These are phyloP conservation scores for Exophiala mesophila DNA, from an alignment of 2,329 filamentous ascomycete genomes.

Conservation along the genomic window DNA sequence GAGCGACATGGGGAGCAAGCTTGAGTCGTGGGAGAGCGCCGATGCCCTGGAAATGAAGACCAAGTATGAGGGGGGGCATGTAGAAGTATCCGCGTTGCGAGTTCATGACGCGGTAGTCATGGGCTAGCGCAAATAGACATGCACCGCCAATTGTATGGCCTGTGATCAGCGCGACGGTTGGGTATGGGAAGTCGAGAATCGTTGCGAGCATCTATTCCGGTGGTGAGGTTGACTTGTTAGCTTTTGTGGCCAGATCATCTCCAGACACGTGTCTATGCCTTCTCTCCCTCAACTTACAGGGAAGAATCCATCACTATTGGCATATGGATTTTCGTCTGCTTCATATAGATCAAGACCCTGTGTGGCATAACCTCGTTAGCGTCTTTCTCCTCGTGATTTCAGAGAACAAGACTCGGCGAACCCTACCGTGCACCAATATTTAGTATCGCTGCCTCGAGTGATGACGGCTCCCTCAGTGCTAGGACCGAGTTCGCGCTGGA, in stretches of 20 bases:
- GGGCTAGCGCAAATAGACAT: slow-evolving; percentile 42
- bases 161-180: slow-evolving; percentile 44
- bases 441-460: slow-evolving; percentile 43
- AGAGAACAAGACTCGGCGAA: not conserved
- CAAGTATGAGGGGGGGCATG: slow-evolving; percentile 51
- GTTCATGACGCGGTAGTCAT: slow-evolving; percentile 47
- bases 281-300: too few relatives aligned
- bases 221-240: too few relatives aligned
- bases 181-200: slow-evolving; percentile 45
- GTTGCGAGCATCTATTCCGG: too few relatives aligned
- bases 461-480: slow-evolving; percentile 49
- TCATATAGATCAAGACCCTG: slow-evolving; percentile 46
- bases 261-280: too few relatives aligned
- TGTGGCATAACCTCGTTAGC: slow-evolving; percentile 21
- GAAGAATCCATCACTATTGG: slow-evolving; percentile 53
- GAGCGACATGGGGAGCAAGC: slow-evolving; percentile 45
- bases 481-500: slow-evolving; percentile 38
- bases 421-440: slow-evolving; percentile 33
- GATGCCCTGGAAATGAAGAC: slow-evolving; percentile 52
- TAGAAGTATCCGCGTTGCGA: slow-evolving; percentile 41
- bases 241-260: slow-evolving; percentile 5
- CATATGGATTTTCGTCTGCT: slow-evolving; percentile 45
- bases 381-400: too few relatives aligned
- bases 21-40: slow-evolving; percentile 49
- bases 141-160: slow-evolving; percentile 48